These are phyloP conservation scores for Bipolaris gigantea DNA, from an alignment of 2,329 filamentous ascomycete genomes.

Conservation along the genomic window DNA sequence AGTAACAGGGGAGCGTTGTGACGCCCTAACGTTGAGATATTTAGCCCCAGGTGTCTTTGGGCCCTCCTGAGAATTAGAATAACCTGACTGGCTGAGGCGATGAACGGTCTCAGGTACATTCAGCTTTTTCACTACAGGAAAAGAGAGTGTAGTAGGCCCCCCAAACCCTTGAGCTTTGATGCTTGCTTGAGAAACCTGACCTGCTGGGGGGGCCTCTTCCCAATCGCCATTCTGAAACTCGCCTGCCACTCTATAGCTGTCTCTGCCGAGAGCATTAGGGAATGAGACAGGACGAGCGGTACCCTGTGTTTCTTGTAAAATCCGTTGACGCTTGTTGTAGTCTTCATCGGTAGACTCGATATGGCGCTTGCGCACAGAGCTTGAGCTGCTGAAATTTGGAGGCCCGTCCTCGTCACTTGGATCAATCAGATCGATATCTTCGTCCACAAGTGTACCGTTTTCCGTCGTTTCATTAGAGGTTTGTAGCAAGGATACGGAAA, in stretches of 20 bases:
- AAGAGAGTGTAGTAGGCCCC: conserved; percentile 58
- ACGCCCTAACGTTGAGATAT: conserved; percentile 13
- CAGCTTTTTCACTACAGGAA: conserved; percentile 76
- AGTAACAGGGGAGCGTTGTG: conserved; percentile 29
- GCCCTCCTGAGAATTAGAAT: conserved; percentile 51
- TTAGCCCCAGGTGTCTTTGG: conserved; percentile 35
- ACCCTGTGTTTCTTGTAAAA: conserved; percentile 10
- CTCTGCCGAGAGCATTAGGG: conserved; percentile 8
- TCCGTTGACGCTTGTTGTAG: conserved; percentile 19
- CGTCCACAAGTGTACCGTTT: conserved; percentile 19
- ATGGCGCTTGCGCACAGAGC: conserved; percentile 25
- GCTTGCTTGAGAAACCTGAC: conserved; percentile 46
- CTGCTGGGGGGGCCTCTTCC: conserved; percentile 16
- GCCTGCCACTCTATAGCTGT: neutral
- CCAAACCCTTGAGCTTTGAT: conserved; percentile 42
- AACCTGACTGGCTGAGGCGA: conserved; percentile 67
- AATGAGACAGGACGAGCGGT: conserved; percentile 16
- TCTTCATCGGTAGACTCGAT: conserved; percentile 11
- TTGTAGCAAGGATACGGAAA: conserved; percentile 32
- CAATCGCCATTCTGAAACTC: conserved; percentile 5
- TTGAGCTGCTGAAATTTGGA: conserved; percentile 4
- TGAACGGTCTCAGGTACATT: conserved; percentile 64
- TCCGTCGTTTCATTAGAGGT: conserved; percentile 3
- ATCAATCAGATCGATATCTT: conserved; percentile 25
- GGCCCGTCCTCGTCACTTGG: conserved; percentile 17